These are phyloP conservation scores for Fraxinus americana DNA, from an alignment of 257 asterid species.

Conservation along the genomic window DNA sequence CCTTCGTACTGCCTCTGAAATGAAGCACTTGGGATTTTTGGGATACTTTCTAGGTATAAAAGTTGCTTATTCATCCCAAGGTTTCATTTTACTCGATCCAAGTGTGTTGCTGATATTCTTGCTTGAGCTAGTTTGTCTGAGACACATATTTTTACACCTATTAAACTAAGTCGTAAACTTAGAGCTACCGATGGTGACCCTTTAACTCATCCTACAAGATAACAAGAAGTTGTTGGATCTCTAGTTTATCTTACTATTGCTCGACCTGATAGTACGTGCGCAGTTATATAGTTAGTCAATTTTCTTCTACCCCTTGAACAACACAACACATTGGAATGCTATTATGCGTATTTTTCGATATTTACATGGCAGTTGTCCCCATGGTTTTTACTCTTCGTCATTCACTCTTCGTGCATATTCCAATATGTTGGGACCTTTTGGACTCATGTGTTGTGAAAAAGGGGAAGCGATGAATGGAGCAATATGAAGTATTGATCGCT, in stretches of 20 bases:
- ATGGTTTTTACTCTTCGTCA: no score
- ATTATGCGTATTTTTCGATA: not conserved
- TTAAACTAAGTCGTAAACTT: not conserved
- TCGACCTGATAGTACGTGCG: not conserved
- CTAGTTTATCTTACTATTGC: not conserved
- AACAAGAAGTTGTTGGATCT: not conserved
- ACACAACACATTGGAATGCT: not conserved
- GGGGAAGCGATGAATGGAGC: no score
- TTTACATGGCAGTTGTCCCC: not conserved
- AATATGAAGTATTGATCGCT: no score
- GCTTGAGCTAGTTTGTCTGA: not conserved
- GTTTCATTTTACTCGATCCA: no score
- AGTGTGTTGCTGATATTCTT: not conserved
- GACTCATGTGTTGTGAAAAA: no score
- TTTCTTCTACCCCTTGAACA: not conserved
- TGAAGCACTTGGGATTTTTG: not conserved
- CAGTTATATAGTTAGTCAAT: no score
- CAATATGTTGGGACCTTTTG: no score
- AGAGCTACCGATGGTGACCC: not conserved
- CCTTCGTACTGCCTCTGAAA: not conserved
- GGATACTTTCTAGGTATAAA: not conserved
- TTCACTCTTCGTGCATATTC: no score
- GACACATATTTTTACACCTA: no score
- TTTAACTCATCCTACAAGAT: not conserved
- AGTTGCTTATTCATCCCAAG: no score